phyloP scores from a whole-genome alignment of 73 alveolate species.

The Paramecium bursaria region DNA sequence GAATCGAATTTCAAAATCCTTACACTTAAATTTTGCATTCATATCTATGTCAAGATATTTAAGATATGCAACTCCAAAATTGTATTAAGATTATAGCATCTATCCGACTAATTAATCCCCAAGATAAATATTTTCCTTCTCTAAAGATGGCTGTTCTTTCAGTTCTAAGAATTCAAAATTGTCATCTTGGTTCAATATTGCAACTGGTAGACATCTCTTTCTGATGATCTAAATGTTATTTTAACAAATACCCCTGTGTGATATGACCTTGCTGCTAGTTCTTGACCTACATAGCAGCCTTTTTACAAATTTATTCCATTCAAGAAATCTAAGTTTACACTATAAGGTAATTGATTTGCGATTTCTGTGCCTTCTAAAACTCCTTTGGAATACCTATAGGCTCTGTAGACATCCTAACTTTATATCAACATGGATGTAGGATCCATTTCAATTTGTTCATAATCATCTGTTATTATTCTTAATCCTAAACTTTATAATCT shows the following conservation, averaged over 20 bases:
- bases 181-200: too few species aligned
- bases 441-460: conserved; percentile 43
- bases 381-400: conserved; percentile 60
- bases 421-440: background rate
- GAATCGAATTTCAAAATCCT: background rate
- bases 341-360: conserved; percentile 73
- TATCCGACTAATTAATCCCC: background rate
- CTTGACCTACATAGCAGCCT: conserved; percentile 90
- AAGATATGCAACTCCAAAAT: conserved; percentile 29
- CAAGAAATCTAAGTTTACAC: conserved; percentile 67
- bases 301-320: conserved; percentile 73
- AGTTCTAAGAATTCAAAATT: conserved; percentile 6
- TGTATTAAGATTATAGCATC: background rate
- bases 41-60: conserved; percentile 8
- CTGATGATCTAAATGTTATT: conserved; percentile 47
- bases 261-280: conserved; percentile 78
- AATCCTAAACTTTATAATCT: conserved; percentile 68
- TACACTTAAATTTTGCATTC: background rate
- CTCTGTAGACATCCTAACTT: conserved; percentile 31
- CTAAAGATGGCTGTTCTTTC: background rate
- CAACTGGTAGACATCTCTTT: too few species aligned
- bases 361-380: conserved; percentile 72
- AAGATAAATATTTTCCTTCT: background rate
- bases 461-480: conserved; percentile 71
- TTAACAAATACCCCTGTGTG: conserved; percentile 81